A percentile compares a stretch with the other conserved stretches of the same genome.
These are phyloP conservation scores for Erodium texanum DNA, from an alignment of 441 rosid species.

Conservation along the genomic window DNA sequence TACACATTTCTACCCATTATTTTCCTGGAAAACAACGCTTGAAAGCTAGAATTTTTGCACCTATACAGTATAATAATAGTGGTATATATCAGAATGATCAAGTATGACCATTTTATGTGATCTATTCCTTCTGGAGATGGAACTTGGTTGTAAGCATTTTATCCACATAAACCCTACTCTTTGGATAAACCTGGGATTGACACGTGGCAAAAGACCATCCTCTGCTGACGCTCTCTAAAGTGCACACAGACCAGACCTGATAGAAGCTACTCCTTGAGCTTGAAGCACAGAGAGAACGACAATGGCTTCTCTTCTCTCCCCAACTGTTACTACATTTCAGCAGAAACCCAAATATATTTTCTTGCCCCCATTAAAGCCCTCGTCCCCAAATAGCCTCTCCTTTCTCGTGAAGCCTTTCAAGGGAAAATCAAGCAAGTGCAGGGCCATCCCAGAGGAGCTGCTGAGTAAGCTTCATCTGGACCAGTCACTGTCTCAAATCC, in stretches of 20 bases:
- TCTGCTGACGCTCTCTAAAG: constrained; percentile 23
- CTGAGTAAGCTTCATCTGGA: constrained; percentile 22
- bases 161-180: constrained; percentile 31
- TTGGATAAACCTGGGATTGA: constrained; percentile 22
- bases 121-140: background rate
- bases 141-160: constrained; percentile 3
- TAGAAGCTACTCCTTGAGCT: background rate
- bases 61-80: too few relatives aligned
- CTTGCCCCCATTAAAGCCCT: constrained; percentile 34
- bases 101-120: background rate
- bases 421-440: constrained; percentile 30
- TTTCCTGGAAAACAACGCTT: too few relatives aligned
- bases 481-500: constrained; percentile 40
- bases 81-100: too few relatives aligned
- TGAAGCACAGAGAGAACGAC: background rate
- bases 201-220: constrained; percentile 36
- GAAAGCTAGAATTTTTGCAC: too few relatives aligned
- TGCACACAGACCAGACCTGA: background rate
- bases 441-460: constrained; percentile 38
- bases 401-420: constrained; percentile 22
- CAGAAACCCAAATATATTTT: constrained; percentile 25
- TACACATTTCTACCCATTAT: too few relatives aligned
- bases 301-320: constrained; percentile 29
- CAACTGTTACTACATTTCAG: constrained; percentile 28
- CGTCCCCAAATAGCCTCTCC: constrained; percentile 21